Base-by-base conservation (phyloP, 345 rosid species). In the Heritiera fomes region DNA sequence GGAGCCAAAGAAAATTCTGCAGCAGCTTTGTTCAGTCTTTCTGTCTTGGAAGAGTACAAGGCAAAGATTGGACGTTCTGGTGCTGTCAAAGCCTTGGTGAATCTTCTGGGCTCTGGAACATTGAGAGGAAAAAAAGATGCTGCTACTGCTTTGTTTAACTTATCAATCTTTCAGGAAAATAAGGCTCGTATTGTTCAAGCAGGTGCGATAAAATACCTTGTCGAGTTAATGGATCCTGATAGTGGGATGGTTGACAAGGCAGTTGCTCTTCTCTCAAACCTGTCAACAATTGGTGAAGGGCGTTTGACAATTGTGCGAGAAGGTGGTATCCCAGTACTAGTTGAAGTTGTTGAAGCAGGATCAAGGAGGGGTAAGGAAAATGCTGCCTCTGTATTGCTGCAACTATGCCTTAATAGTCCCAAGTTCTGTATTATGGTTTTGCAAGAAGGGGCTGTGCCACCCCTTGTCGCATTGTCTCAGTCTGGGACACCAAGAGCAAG, bases 391-490 rank as follows among this genome's bases (percentile, higher is more conserved):
- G 86, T 94, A 80, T 78, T 96, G 82, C 80, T 91, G 88, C 98
- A 94, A 80, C 82, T 96, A 76, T 96, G 98, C 83, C 81, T 94
- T 67, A 85, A 84, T 80, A 94, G 89, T 84, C 83, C 95, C 65
- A 94, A 88, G 89, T 94, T 91, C 80, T 94, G 99, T 82, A 87
- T 87, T 69, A 81, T 96, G 81, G 97, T 96, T 81, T 88, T 94
- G 83, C 97, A 92, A 88, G 99, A 94, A 88, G 99, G 99, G 15
- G 98, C 94, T 18, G 91, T 94, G 77, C 97, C 98, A 84, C 98
- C 99, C 56, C 93, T 96, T 80, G 98, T 96, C 75, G 94, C 93
- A 45, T 87, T 96, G 88, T 94, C 95, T 28, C 98, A 91, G 79
- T 90, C 93, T 20, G 99, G 99, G 82, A 91, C 97, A 20, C 94